Evolutionary conservation across 108 stramenopile genomes (phyloP).

Genomic region (Schizochytrium sp.): DNA sequence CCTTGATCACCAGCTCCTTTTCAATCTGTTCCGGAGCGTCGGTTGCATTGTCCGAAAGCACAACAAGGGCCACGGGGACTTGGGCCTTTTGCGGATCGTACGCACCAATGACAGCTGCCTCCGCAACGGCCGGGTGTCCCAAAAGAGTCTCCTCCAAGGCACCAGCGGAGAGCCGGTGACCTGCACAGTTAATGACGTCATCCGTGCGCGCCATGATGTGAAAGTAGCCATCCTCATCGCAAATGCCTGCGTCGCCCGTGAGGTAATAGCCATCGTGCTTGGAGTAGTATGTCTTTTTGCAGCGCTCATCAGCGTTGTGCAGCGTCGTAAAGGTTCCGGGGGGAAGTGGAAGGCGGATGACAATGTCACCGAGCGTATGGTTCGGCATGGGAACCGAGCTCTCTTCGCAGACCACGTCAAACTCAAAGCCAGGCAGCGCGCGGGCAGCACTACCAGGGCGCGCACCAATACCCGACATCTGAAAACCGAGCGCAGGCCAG

Average conservation of each 20-base stretch:
- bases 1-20: slow-evolving; percentile 45
- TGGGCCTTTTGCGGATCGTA: slow-evolving; percentile 59
- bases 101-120: slow-evolving; percentile 61
- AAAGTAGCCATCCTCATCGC: slow-evolving; percentile 66
- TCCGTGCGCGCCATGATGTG: slow-evolving; percentile 63
- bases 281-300: slow-evolving; percentile 41
- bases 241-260: slow-evolving; percentile 57
- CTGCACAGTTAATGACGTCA: slow-evolving; percentile 66
- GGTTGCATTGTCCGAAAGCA: slow-evolving; percentile 29
- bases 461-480: neutral
- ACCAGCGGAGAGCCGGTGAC: slow-evolving; percentile 59
- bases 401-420: neutral
- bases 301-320: slow-evolving; percentile 56
- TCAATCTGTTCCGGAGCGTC: slow-evolving; percentile 30
- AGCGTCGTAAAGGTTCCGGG: slow-evolving; percentile 62
- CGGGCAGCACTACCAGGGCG: neutral
- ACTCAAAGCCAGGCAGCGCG: slow-evolving; percentile 37
- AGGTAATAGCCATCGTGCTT: slow-evolving; percentile 60
- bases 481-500: slow-evolving; percentile 36
- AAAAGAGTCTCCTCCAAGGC: slow-evolving; percentile 62
- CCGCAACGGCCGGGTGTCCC: slow-evolving; percentile 51
- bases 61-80: slow-evolving; percentile 60
- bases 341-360: slow-evolving; percentile 59
- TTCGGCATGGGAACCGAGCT: neutral
- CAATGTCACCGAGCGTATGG: slow-evolving; percentile 45